Base-by-base conservation (phyloP, 2,329 filamentous ascomycete genomes). In the Tetracladium maxilliforme region DNA sequence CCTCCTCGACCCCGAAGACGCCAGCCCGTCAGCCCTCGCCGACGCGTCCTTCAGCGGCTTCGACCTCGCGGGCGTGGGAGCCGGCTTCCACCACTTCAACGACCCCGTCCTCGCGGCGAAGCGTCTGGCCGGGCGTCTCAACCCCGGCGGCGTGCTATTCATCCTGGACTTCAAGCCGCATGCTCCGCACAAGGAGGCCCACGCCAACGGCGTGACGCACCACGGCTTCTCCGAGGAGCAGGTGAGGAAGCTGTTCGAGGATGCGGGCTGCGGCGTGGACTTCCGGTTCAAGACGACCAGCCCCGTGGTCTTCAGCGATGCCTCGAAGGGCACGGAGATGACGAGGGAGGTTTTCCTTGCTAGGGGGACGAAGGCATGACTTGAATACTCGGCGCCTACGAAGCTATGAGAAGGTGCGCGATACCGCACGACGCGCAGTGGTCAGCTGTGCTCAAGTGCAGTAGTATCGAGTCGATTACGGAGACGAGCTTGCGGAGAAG, bases 141-240 rank as follows among this genome's bases (percentile, higher is more conserved):
- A 61, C 33, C 61, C 64, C 4, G 75, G 74, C 4, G 79, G 79
- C 8, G 64, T 72, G 2, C 52, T 81, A 22, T 50, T 81, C 24
- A 65, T 84, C 27, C 52, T 76, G 22, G 78, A 84, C 41, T 73
- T 83, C 31, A 40, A 77, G 11, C 55, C 69, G 7, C 67, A 75
- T 35, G 56, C 36, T 23, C 43, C 45, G 16, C 10, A 18, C 19
- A 31, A 32, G 19, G 26, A 34, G 21, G 14, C 22, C n/a, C 28
- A 34, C 32, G 21, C 32, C 36, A 12, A 34, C 30, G 17, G 42
- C 28, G 61, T 84, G 12, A 64, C 62, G 16, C 71, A 76, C 26
- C 58, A 70, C 32, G 76, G 78, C 1, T 84, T 86, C 45, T 61
- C 57, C 2, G 51, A 67, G 41, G 58, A 62, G 8, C 54, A 64